phyloP scores from a whole-genome alignment of 2,329 filamentous ascomycete genomes.

The Fusarium dlaminii region DNA sequence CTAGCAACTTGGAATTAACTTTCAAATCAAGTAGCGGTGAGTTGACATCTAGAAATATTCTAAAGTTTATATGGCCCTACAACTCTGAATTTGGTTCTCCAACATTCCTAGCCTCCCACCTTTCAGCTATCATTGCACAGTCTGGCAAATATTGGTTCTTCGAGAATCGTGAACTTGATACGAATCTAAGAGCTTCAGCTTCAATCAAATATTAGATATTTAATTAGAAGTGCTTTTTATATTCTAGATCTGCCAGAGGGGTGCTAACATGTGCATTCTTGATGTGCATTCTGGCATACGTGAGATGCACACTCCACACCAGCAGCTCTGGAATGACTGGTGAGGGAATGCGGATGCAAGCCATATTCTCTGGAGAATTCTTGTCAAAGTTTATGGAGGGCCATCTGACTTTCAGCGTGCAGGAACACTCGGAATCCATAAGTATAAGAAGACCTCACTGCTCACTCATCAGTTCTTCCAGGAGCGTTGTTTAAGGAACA shows the following conservation, averaged over 20 bases:
- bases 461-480: neutral
- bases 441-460: conserved; percentile 27
- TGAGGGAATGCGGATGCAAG: conserved; percentile 37
- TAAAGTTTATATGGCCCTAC: conserved; percentile 23
- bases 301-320: conserved; percentile 34
- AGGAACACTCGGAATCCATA: neutral
- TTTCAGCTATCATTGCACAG: neutral
- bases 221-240: neutral
- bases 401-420: conserved; percentile 17
- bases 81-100: conserved; percentile 16
- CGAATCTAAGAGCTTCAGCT: neutral
- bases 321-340: conserved; percentile 28
- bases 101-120: conserved; percentile 17
- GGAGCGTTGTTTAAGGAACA: neutral
- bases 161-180: neutral
- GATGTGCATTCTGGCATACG: conserved; percentile 20
- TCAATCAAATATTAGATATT: neutral
- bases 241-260: neutral
- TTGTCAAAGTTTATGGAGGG: conserved; percentile 31
- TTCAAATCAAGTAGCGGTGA: conserved; percentile 19
- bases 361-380: conserved; percentile 35
- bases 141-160: neutral
- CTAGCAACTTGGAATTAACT: conserved; percentile 35
- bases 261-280: conserved; percentile 26
- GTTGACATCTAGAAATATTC: conserved; percentile 24